Conservation (phyloP, 345 rosid species). For the Arabidopsis suecica region DNA sequence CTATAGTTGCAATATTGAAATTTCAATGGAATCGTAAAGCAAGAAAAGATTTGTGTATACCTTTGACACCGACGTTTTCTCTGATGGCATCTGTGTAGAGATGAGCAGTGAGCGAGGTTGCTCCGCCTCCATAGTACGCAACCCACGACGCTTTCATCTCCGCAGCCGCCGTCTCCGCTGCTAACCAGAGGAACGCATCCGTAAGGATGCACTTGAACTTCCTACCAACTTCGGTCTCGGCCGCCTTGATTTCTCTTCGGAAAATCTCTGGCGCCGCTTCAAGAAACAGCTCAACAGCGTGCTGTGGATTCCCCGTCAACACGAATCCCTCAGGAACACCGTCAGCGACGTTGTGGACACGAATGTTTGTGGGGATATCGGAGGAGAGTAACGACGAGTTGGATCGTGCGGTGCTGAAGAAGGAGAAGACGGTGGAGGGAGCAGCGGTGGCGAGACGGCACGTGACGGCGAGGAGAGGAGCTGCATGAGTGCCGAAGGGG, state of each 20-base stretch:
- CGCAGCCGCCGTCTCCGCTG: slow-evolving; percentile 46
- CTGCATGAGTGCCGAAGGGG: slow-evolving; percentile 60
- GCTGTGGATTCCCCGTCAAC: slow-evolving; percentile 45
- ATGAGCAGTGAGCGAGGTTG: slow-evolving; percentile 55
- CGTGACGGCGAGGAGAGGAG: slow-evolving; percentile 38
- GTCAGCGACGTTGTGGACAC: slow-evolving; percentile 43
- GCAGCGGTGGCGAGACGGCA: no score
- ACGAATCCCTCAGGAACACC: slow-evolving; percentile 44
- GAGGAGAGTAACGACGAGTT: slow-evolving; percentile 45
- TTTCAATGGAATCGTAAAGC: no score
- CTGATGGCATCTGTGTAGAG: slow-evolving; percentile 49
- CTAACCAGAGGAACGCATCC: slow-evolving; percentile 61
- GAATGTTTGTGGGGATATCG: slow-evolving; percentile 50
- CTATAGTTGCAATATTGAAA: no score
- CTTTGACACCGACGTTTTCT: slow-evolving; percentile 26
- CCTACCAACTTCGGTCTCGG: slow-evolving; percentile 49
- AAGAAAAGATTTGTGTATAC: neutral
- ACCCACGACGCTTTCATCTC: slow-evolving; percentile 55
- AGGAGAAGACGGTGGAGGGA: no score
- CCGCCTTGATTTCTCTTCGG: slow-evolving; percentile 42
- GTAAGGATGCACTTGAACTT: slow-evolving; percentile 54
- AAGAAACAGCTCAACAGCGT: slow-evolving; percentile 56
- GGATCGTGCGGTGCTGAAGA: slow-evolving; percentile 49
- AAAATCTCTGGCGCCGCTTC: slow-evolving; percentile 47
- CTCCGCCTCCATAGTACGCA: slow-evolving; percentile 49